Percentiles rank a stretch among this genome's conserved stretches.
Evolutionary conservation across 306 rosid genomes (phyloP).

Genomic region (Fagus sylvatica): DNA sequence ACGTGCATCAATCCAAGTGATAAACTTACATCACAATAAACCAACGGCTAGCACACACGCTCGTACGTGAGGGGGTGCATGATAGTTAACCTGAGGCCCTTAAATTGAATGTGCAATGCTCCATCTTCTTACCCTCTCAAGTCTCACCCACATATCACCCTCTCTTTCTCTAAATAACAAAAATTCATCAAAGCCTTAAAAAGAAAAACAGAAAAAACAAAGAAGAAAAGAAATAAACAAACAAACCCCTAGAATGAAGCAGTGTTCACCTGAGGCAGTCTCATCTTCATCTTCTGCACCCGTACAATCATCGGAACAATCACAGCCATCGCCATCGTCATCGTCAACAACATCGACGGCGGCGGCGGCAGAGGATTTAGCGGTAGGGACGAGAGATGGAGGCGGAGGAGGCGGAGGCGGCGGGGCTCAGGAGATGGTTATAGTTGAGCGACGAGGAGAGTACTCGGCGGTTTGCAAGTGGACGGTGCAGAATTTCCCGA

Average conservation of each 20-base stretch:
- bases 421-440: conserved; percentile 81
- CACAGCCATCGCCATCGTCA: conserved; percentile 42
- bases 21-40: not conserved
- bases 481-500: conserved; percentile 91
- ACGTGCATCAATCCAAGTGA: not conserved
- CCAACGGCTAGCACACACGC: not conserved
- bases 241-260: conserved; percentile 60
- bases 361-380: conserved; percentile 80
- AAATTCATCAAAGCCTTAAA: conserved; percentile 4
- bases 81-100: conserved; percentile 32
- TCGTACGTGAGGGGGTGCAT: conserved; percentile 29
- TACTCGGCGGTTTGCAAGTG: conserved; percentile 88
- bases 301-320: conserved; percentile 46
- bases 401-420: conserved; percentile 29
- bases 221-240: not conserved
- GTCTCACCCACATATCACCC: conserved; percentile 27
- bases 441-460: conserved; percentile 79
- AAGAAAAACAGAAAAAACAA: not conserved
- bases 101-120: conserved; percentile 42
- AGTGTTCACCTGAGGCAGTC: conserved; percentile 75
- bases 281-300: conserved; percentile 60
- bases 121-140: conserved; percentile 35
- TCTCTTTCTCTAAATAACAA: not conserved
- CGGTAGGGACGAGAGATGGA: conserved; percentile 63
- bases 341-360: conserved; percentile 39